These are phyloP conservation scores for Bipolaris cookei DNA, from an alignment of 2,329 filamentous ascomycete species.

Conservation along the genomic window DNA sequence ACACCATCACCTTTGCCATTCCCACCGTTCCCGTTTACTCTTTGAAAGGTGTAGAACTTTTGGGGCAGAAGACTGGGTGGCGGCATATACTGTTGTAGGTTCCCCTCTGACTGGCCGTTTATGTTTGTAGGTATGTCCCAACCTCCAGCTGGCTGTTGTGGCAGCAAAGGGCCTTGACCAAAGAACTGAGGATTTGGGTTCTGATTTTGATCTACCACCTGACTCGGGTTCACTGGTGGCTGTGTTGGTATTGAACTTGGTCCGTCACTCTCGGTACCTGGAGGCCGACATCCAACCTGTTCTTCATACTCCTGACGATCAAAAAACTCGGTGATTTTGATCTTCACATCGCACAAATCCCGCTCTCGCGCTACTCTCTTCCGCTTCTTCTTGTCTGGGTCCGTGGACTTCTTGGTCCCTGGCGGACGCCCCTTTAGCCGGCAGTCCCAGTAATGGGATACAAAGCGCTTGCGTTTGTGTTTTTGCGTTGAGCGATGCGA, in stretches of 20 bases:
- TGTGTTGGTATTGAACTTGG: conserved; percentile 13
- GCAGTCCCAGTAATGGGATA: conserved; percentile 86
- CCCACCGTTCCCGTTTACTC: conserved; percentile 76
- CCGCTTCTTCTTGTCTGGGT: conserved; percentile 81
- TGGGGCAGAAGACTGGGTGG: conserved; percentile 17
- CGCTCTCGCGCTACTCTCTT: conserved; percentile 76
- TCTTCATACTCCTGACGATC: conserved; percentile 56
- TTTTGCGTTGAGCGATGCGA: conserved; percentile 81
- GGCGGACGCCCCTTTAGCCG: conserved; percentile 79
- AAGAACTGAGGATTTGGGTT: conserved; percentile 30
- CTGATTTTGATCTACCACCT: conserved; percentile 16
- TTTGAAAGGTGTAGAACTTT: conserved; percentile 71
- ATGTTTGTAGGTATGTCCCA: conserved; percentile 39
- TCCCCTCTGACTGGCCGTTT: conserved; percentile 18
- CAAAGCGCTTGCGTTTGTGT: conserved; percentile 82
- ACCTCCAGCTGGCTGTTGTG: conserved; percentile 21
- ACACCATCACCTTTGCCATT: conserved; percentile 75
- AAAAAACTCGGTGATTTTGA: conserved; percentile 83
- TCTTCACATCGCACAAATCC: conserved; percentile 85
- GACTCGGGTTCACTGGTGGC: conserved; percentile 7
- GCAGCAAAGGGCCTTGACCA: conserved; percentile 22
- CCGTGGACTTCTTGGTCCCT: conserved; percentile 78
- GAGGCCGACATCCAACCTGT: conserved; percentile 40
- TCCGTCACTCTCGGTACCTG: conserved; percentile 20
- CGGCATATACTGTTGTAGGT: conserved; percentile 23